Conservation (phyloP, 2,329 filamentous ascomycete genomes). For the Cercospora janseana region DNA sequence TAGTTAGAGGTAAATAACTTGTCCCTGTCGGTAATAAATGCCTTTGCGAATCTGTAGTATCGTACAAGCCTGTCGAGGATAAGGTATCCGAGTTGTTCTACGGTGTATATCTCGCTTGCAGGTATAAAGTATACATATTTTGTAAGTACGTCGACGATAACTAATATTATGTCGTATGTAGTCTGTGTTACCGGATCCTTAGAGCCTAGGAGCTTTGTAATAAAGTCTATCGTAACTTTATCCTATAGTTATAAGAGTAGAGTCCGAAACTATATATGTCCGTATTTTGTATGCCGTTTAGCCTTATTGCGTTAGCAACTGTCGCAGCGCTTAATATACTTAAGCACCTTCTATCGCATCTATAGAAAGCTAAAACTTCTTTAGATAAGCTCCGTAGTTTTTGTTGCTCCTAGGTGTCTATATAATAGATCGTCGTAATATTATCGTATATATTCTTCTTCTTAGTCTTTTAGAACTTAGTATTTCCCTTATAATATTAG, state of each 20-base stretch:
- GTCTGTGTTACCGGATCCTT: slow-evolving; percentile 2
- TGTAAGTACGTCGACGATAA: slow-evolving; percentile 27
- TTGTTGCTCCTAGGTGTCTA: too few relatives aligned
- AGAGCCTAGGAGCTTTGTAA: slow-evolving; percentile 25
- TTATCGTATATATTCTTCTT: slow-evolving; percentile 21
- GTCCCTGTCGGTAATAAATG: slow-evolving; percentile 28
- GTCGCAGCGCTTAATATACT: background rate
- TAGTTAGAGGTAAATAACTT: slow-evolving; percentile 31
- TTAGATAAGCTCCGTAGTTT: too few relatives aligned
- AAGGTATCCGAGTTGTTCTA: slow-evolving; percentile 22
- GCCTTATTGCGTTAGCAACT: slow-evolving; percentile 15
- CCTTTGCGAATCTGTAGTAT: background rate
- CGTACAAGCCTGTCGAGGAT: slow-evolving; percentile 9
- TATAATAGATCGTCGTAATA: too few relatives aligned
- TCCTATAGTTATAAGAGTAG: slow-evolving; percentile 18
- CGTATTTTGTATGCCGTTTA: slow-evolving; percentile 14
- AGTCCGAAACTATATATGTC: slow-evolving; percentile 17
- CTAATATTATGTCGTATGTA: slow-evolving; percentile 25
- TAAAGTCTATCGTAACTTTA: slow-evolving; percentile 20
- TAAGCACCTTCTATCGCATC: too few relatives aligned
- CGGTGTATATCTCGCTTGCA: too few relatives aligned
- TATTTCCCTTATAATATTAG: too few relatives aligned
- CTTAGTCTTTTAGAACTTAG: slow-evolving; percentile 8
- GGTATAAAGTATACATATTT: slow-evolving; percentile 20
- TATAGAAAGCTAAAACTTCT: too few relatives aligned